phyloP scores from a whole-genome alignment of 176 grass and related monocot genomes.

The Cenchrus purpureus region DNA sequence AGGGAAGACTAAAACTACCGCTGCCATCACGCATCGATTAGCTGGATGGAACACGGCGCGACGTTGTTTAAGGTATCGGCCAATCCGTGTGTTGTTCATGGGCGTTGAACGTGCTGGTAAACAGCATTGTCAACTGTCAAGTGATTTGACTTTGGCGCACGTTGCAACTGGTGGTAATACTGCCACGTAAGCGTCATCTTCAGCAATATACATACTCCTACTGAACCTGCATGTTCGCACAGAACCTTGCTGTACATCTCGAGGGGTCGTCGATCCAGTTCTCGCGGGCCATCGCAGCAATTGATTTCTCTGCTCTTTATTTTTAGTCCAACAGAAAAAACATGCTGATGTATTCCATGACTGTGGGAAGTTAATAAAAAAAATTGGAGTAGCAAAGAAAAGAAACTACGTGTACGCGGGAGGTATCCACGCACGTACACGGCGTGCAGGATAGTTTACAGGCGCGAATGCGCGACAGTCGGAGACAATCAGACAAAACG shows the following conservation, averaged over 20 bases:
- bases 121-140: not conserved
- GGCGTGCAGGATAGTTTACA: not conserved
- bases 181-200: not conserved
- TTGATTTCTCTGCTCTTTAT: not conserved
- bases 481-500: not conserved
- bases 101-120: conserved; percentile 1
- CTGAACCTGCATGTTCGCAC: not conserved
- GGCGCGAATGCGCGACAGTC: no score
- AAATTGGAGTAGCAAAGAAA: not conserved
- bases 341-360: not conserved
- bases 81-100: not conserved
- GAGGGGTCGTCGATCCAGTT: not conserved
- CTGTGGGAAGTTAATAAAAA: not conserved
- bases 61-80: not conserved
- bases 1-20: not conserved
- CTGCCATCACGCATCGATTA: not conserved
- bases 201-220: not conserved
- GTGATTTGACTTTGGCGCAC: not conserved
- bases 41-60: conserved; percentile 4
- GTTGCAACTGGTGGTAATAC: not conserved
- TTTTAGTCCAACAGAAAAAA: not conserved
- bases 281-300: not conserved
- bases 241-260: not conserved
- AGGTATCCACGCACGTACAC: not conserved
- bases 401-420: not conserved